Evolutionary conservation across 148 eudicot species (phyloP).

Genomic region (Diospyros lotus): DNA sequence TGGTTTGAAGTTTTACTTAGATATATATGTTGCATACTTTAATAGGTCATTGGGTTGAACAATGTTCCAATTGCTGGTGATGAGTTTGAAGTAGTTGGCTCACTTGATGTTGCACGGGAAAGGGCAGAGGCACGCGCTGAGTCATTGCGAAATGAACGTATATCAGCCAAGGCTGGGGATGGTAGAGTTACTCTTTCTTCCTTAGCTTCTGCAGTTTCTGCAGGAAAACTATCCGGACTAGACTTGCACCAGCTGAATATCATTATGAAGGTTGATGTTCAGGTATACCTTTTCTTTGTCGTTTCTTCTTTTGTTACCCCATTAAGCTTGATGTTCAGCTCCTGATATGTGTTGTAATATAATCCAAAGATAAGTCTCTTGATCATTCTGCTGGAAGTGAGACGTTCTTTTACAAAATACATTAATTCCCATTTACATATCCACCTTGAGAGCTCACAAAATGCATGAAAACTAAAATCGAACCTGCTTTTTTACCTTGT

Average conservation of each 20-base stretch:
- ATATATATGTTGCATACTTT: not conserved
- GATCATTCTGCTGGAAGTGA: not conserved
- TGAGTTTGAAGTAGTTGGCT: slow-evolving; percentile 78
- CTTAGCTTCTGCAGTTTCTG: slow-evolving; percentile 81
- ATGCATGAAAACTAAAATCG: not conserved
- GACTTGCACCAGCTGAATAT: slow-evolving; percentile 90
- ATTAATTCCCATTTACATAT: not conserved
- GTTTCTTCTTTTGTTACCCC: not conserved
- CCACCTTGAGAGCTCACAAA: not conserved
- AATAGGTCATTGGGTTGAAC: slow-evolving; percentile 83
- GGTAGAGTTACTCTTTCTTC: slow-evolving; percentile 87
- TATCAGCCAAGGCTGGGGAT: slow-evolving; percentile 84
- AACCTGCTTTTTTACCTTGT: not conserved
- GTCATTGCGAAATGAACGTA: slow-evolving; percentile 51
- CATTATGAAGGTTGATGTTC: slow-evolving; percentile 86
- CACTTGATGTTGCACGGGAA: slow-evolving; percentile 87
- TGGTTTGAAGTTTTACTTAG: not conserved
- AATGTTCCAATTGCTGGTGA: slow-evolving; percentile 94
- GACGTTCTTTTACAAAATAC: not conserved
- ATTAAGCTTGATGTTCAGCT: slow-evolving; percentile 32
- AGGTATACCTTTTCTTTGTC: slow-evolving; percentile 39
- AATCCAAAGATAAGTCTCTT: not conserved
- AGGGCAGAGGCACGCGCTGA: slow-evolving; percentile 67
- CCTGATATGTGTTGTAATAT: not conserved
- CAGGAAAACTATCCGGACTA: slow-evolving; percentile 60